Base-by-base conservation (phyloP, 345 rosid genomes). In the Sisymbrium irio region DNA sequence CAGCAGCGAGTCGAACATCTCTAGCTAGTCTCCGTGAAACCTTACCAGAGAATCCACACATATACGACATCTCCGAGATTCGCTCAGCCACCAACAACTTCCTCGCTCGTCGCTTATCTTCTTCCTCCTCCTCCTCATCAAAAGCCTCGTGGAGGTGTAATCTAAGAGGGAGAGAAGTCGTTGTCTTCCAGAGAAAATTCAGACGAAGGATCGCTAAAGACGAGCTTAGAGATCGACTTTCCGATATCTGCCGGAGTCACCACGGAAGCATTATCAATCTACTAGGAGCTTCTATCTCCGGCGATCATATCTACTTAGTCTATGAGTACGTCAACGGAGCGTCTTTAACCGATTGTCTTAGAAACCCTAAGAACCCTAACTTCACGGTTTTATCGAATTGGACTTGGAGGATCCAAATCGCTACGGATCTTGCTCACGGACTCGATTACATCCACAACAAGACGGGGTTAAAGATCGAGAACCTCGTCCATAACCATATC, bases 71-170 rank as follows among this genome's bases (percentile, higher is more conserved):
- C 81, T 65, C 87, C 66, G 96, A 91, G 75, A 87, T 94, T 18
- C 96, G 96, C 20, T 44, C 87, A 37, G 93, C 97, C 78, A 94
- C 96, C 53, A 94, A 94, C 87, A 88, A 85, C 62, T 94, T 94
- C 90, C 88, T 94, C 37, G 83, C 89, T 32, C 77, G 83, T 65
- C 86, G 86, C 45, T 49, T 74, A 73, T 83, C 91, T 11, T 79
- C 91, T 7, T 83, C 86, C 2, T 82, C 93, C n/a, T 69, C 91
- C 9, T 83, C 86, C 2, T 82, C 93, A 13, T 69, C 93, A 35
- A 64, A 83, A n/a, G 69, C 89, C 37, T 85, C 87, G 64, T 94
- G 98, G 97, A 88, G 93, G 11, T 91, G 96, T 73, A 77, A 8
- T 69, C 53, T 94, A 11, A 81, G 95, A n/a, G 89, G 84, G 44